Evolutionary conservation across 805 yeast species (phyloP), one percentile per base, ranked within the genome.

Genomic region (Sungouiella thailandica): DNA sequence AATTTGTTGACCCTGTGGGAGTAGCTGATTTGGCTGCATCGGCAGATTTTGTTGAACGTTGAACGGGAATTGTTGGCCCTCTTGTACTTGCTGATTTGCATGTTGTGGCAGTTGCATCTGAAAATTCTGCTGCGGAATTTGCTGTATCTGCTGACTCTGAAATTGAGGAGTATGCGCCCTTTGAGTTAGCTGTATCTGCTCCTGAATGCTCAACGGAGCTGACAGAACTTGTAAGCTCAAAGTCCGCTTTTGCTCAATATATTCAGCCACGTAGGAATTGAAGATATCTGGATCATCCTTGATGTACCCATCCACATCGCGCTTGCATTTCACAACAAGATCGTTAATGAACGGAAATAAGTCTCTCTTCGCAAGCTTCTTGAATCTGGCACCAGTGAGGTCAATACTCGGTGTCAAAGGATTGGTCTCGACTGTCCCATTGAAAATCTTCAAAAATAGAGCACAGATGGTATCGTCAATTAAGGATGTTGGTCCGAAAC

Each of bases 391-490:
- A 14, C 49, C 51, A 9, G 34, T 25, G 7, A 25, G 25, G n/a
- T 27, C 30, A 9, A 23, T 24, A 11, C 15, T 13, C 12, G 11
- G 19, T 3, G 13, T 12, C 11, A 25, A 26, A 5, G 16, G 23
- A 19, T 20, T 10, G 18, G 29, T 23, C 17, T 20, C 13, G 14
- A 8, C 11, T 7, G 9, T 19, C 11, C 12, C 9, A 7, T 32
- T 27, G 41, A 63, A 81, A 7, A 82, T 50, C 34, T 62, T 65
- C 49, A 85, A 56, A 47, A 69, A 86, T 0, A 82, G 52, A 6
- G 80, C 71, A 23, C 79, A 78, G 40, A 75, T 75, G 0, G 85
- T 73, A 41, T 85, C 93, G 54, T 85, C 95, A 35, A 83, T 73
- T 23, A 72, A 55, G 0, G 86, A 76, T 0, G 93, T 83, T 3